A percentile compares a stretch with the other conserved stretches of the same genome.
phyloP scores from a whole-genome alignment of 1,284 basidiomycete species.

The Schizophyllum commune region DNA sequence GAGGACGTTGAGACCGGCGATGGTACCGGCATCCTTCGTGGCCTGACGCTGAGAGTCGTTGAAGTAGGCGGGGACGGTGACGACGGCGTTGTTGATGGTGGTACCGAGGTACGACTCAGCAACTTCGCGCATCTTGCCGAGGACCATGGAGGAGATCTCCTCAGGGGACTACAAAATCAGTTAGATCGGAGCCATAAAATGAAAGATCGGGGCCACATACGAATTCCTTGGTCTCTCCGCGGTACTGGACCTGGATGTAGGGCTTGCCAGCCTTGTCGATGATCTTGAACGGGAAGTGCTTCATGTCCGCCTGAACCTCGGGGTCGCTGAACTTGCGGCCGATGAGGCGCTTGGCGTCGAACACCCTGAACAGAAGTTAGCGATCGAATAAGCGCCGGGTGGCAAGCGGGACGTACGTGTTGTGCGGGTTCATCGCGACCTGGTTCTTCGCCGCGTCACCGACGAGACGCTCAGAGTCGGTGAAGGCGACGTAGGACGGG shows the following conservation, averaged over 20 bases:
- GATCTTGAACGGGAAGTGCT: conserved; percentile 94
- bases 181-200: conserved; percentile 5
- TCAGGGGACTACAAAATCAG: conserved; percentile 68
- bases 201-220: conserved; percentile 40
- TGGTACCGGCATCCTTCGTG: conserved; percentile 90
- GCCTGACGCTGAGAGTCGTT: conserved; percentile 96
- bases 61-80: conserved; percentile 96
- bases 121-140: conserved; percentile 97
- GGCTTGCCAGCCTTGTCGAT: conserved; percentile 82
- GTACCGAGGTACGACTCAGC: conserved; percentile 94
- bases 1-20: conserved; percentile 87
- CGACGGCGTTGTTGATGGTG: conserved; percentile 81
- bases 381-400: conserved; percentile 10
- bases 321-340: conserved; percentile 79
- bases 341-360: conserved; percentile 88
- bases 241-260: conserved; percentile 83
- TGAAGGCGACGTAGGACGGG: conserved; percentile 91
- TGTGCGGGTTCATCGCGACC: conserved; percentile 79
- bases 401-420: conserved; percentile 41
- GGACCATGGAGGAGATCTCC: conserved; percentile 97
- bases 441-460: conserved; percentile 97
- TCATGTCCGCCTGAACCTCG: conserved; percentile 93
- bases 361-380: conserved; percentile 37
- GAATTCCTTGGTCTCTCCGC: conserved; percentile 89
- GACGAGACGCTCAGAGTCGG: conserved; percentile 89